Conservation (phyloP, 208 protist species). For the Crithidia thermophila region DNA sequence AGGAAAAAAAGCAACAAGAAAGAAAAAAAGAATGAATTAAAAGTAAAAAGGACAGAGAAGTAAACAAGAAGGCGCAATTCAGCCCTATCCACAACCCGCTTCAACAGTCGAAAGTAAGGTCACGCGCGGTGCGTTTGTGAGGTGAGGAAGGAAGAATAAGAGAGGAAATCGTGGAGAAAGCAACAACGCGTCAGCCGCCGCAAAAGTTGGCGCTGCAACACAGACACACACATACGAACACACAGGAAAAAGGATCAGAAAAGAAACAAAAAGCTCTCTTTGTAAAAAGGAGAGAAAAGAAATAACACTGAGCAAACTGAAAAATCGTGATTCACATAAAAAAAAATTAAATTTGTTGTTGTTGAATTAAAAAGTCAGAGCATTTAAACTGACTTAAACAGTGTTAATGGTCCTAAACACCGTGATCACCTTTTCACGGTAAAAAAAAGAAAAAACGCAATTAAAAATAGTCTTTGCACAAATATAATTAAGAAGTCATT, state of each 20-base stretch:
- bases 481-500: not conserved
- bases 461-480: not conserved
- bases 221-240: not conserved
- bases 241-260: not conserved
- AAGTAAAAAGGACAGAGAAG: too few relatives aligned
- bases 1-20: not conserved
- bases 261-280: not conserved
- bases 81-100: too few relatives aligned
- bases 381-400: not conserved
- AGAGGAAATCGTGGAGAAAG: not conserved
- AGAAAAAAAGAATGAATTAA: not conserved
- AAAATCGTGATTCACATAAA: not conserved
- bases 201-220: not conserved
- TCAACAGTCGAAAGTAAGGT: too few relatives aligned
- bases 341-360: too few relatives aligned
- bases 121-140: not conserved
- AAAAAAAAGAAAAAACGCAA: not conserved
- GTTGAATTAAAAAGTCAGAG: conserved; percentile 9
- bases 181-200: too few relatives aligned
- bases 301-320: not conserved
- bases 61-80: too few relatives aligned
- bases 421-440: too few relatives aligned
- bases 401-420: too few relatives aligned
- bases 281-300: not conserved
- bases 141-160: not conserved